A percentile compares a stretch with the other conserved stretches of the same genome.
These are phyloP conservation scores for Tremella yokohamensis DNA, from an alignment of 768 basidiomycete genomes.

Conservation along the genomic window DNA sequence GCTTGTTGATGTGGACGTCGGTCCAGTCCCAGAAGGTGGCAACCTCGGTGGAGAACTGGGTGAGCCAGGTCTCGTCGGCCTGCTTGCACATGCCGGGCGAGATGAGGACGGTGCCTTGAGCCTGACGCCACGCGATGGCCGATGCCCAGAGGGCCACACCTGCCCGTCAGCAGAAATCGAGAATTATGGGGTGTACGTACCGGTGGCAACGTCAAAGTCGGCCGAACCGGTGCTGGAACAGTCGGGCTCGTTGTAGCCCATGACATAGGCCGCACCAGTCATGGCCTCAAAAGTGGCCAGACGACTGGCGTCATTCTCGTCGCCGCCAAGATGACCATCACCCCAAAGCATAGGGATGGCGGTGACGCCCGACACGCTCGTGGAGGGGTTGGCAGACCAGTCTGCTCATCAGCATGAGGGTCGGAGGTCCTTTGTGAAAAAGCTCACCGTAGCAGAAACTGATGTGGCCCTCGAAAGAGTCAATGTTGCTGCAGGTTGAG, in stretches of 20 bases:
- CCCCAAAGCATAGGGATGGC: constrained; percentile 49
- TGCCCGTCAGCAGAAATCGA: constrained; percentile 6
- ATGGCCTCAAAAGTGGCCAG: constrained; percentile 43
- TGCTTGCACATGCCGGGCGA: constrained; percentile 52
- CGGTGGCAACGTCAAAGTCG: constrained; percentile 26
- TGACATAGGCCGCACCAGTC: constrained; percentile 38
- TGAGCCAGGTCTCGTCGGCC: constrained; percentile 47
- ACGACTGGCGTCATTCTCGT: constrained; percentile 40
- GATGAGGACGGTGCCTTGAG: constrained; percentile 40
- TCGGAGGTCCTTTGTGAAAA: neutral
- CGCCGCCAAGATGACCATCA: constrained; percentile 30
- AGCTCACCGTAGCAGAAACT: constrained; percentile 50
- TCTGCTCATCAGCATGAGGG: constrained; percentile 17
- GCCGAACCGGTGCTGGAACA: constrained; percentile 39
- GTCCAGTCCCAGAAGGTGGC: constrained; percentile 37
- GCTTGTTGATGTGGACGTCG: constrained; percentile 50
- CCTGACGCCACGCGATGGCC: constrained; percentile 40
- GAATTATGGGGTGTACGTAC: constrained; percentile 9
- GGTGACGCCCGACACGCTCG: constrained; percentile 19
- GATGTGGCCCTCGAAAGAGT: constrained; percentile 36
- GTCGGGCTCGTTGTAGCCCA: constrained; percentile 52
- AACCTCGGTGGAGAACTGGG: constrained; percentile 42
- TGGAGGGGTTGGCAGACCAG: constrained; percentile 23
- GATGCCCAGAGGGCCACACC: constrained; percentile 45
- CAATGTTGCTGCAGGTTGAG: constrained; percentile 40